Evolutionary conservation across 345 rosid species (phyloP), one percentile per base, ranked within the genome.

Genomic region (Dipteronia sinensis): DNA sequence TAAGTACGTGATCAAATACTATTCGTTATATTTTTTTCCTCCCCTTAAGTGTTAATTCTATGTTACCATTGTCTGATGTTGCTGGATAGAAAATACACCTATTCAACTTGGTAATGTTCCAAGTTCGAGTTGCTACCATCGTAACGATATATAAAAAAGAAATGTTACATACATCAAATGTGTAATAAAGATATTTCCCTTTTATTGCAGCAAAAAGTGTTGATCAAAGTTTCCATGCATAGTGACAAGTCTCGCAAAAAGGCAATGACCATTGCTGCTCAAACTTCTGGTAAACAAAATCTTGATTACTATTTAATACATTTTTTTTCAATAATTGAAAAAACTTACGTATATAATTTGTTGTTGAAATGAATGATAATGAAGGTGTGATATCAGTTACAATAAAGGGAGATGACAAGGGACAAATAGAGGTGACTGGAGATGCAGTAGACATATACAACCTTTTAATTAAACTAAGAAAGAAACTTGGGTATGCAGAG

Each of bases 201-300:
- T 46, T 46, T 46, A 46, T 61, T 62, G 68, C 65, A 84, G 85
- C 78, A 77, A 81, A 85, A 81, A 83, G 46, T 79, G 46, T 79
- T 75, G 47, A 70, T 87, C 49, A 77, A 63, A 61, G 83, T 87
- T 27, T n/a, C 77, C 31, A 71, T 77, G 83, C 46, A 73, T 3
- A 13, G 61, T 59, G 7, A 67, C 0, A 75, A 78, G 29, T 55
- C 47, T 22, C 78, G 78, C 19, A 9, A 31, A 9, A 84, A 80
- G 80, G 87, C 86, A 20, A 10, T 84, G 71, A 69, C 7, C 56
- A 64, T 80, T 15, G 80, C 69, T 4, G 81, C 49, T 11, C 78
- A 80, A 5, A 12, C 77, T 19, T 17, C 67, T 4, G 87, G 87
- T 82, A 59, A 47, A 44, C 56, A 3, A 1, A 64, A 27, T 46